Evolutionary conservation across 805 yeast species (phyloP).

Genomic region (Candida adriatica): DNA sequence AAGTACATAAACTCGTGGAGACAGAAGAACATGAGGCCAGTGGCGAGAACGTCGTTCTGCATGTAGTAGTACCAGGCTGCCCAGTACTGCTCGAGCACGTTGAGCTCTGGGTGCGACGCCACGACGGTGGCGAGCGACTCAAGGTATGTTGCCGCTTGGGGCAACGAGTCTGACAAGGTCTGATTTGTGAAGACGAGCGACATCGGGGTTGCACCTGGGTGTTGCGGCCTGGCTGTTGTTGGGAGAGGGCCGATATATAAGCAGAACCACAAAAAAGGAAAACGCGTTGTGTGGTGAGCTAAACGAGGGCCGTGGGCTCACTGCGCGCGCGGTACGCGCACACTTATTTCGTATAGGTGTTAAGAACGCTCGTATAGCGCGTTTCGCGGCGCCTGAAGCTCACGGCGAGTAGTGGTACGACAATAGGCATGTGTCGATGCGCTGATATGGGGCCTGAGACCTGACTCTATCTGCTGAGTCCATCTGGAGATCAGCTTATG

Average conservation of each 20-base stretch:
- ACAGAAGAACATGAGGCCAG: constrained; percentile 77
- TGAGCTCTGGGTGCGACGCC: constrained; percentile 6
- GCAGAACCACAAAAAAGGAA: too few species aligned
- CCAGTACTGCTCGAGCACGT: constrained; percentile 66
- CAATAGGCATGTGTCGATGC: too few species aligned
- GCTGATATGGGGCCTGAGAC: too few species aligned
- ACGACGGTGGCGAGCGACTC: constrained; percentile 11
- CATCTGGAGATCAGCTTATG: too few species aligned
- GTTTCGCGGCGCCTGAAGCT: not conserved
- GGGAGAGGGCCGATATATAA: not conserved
- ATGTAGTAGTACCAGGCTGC: constrained; percentile 81
- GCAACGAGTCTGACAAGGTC: constrained; percentile 12
- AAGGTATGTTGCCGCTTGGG: constrained; percentile 11
- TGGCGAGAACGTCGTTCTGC: constrained; percentile 84
- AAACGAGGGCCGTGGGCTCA: too few species aligned
- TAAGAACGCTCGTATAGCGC: not conserved
- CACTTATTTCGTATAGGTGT: too few species aligned
- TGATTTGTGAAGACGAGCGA: constrained; percentile 16
- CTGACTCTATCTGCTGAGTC: too few species aligned
- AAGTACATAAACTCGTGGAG: constrained; percentile 88
- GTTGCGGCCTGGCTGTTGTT: not conserved
- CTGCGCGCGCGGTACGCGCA: too few species aligned
- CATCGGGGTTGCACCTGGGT: constrained; percentile 5
- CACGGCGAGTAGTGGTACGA: not conserved
- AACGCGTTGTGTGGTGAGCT: too few species aligned